Percentiles rank a stretch among this genome's conserved stretches.
Conservation (phyloP, 768 basidiomycete genomes). For the Russula griseocarnosa region DNA sequence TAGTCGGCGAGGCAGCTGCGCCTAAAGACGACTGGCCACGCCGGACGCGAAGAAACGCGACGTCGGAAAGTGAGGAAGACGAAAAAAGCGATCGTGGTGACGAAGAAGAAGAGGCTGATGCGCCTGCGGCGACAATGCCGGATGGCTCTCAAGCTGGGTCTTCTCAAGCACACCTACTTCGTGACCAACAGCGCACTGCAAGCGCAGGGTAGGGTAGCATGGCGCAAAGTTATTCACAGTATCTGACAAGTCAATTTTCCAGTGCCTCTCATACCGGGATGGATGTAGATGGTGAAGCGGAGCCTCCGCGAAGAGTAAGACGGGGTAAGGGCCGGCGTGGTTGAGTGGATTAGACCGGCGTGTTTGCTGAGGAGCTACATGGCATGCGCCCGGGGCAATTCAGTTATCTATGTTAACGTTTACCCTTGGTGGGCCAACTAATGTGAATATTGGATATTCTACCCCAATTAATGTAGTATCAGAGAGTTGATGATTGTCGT, state of each 20-base stretch:
- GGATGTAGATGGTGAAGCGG: conserved; percentile 46
- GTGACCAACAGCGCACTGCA: conserved; percentile 9
- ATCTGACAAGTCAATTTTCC: conserved; percentile 25
- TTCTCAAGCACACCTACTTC: conserved; percentile 14
- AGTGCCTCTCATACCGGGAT: conserved; percentile 36
- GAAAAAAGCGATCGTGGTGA: conserved; percentile 45
- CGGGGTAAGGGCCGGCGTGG: conserved; percentile 23
- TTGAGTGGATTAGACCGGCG: not conserved
- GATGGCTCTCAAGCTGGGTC: not conserved
- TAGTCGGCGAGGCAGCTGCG: conserved; percentile 56
- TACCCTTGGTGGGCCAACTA: conserved; percentile 3
- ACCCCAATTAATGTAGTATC: conserved; percentile 13
- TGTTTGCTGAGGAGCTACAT: not conserved
- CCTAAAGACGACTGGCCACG: conserved; percentile 25
- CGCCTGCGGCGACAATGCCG: not conserved
- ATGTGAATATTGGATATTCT: conserved; percentile 7
- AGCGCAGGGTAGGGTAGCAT: not conserved
- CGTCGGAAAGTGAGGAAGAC: conserved; percentile 49
- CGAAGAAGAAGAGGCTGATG: not conserved
- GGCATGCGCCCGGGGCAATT: not conserved
- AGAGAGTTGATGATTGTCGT: conserved; percentile 8
- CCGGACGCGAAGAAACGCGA: conserved; percentile 21
- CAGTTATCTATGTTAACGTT: not conserved
- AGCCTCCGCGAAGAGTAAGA: conserved; percentile 35
- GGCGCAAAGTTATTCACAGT: not conserved